Percentiles rank a stretch among this genome's conserved stretches.
These are phyloP conservation scores for Phalaenopsis aphrodite DNA, from an alignment of 106 monocot genomes.

Conservation along the genomic window DNA sequence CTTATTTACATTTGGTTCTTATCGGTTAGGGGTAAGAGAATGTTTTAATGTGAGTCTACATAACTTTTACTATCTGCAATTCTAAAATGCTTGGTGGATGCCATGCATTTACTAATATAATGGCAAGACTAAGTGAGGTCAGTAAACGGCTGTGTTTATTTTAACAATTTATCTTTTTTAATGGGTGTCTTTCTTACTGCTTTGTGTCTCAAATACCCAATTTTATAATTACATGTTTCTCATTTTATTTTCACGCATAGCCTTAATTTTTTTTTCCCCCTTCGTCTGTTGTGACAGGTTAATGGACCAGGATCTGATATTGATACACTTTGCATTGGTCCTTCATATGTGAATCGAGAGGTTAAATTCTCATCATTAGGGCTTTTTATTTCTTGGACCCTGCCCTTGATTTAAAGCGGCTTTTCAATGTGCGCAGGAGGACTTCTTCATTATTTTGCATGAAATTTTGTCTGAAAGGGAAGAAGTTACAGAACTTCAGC, in stretches of 20 bases:
- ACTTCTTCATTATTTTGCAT: constrained; percentile 88
- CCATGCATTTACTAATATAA: neutral
- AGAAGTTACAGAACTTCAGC: constrained; percentile 85
- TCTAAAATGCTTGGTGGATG: neutral
- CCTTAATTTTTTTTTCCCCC: neutral
- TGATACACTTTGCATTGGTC: constrained; percentile 93
- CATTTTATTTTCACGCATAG: neutral
- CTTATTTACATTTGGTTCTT: constrained; percentile 96
- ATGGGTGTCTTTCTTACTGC: neutral
- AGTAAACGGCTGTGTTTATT: neutral
- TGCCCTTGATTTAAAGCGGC: neutral
- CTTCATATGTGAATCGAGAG: constrained; percentile 97
- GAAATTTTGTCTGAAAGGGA: constrained; percentile 69
- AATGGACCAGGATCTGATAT: constrained; percentile 92
- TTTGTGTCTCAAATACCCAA: neutral
- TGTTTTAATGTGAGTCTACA: neutral
- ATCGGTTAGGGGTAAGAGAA: constrained; percentile 83
- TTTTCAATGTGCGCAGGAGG: constrained; percentile 48
- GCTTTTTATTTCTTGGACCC: neutral
- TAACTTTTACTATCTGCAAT: neutral
- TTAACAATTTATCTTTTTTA: neutral
- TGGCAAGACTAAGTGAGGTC: neutral
- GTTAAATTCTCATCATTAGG: constrained; percentile 17
- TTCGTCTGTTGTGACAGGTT: constrained; percentile 37
- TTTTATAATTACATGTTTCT: neutral